Conservation (phyloP, 2,329 filamentous ascomycete species). For the Hysterium pulicare region DNA sequence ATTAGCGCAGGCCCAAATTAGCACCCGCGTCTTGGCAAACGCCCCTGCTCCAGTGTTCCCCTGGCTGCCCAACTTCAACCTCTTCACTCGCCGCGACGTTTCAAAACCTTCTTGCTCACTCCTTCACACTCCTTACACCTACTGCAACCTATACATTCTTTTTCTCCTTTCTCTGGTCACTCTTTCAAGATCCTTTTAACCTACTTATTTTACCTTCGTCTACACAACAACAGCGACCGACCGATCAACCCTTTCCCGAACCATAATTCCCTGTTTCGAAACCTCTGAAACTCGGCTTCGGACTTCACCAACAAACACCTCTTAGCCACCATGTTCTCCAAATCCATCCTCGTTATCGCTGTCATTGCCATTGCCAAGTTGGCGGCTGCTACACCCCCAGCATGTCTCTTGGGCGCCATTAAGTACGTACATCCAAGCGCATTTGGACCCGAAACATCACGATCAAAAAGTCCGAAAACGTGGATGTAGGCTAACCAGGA, state of each 20-base stretch:
- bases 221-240: constrained; percentile 1
- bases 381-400: constrained; percentile 10
- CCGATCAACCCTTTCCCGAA: not conserved
- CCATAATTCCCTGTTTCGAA: not conserved
- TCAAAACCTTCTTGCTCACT: not conserved
- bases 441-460: not conserved
- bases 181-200: constrained; percentile 1
- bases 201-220: not conserved
- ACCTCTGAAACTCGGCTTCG: not conserved
- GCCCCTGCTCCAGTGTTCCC: too few relatives aligned
- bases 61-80: too few relatives aligned
- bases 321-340: constrained; percentile 7
- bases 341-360: constrained; percentile 8
- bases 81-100: not conserved
- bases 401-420: constrained; percentile 11
- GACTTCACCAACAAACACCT: not conserved
- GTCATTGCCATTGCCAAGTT: constrained; percentile 10
- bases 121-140: not conserved
- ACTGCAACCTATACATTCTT: constrained; percentile 2
- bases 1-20: too few relatives aligned
- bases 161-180: constrained; percentile 2
- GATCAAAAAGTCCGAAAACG: not conserved
- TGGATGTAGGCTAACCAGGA: not conserved
- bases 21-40: too few relatives aligned
- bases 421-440: constrained; percentile 3